A percentile compares a stretch with the other conserved stretches of the same genome.
phyloP scores from a whole-genome alignment of 306 rosid genomes.

The Cicer bijugum region DNA sequence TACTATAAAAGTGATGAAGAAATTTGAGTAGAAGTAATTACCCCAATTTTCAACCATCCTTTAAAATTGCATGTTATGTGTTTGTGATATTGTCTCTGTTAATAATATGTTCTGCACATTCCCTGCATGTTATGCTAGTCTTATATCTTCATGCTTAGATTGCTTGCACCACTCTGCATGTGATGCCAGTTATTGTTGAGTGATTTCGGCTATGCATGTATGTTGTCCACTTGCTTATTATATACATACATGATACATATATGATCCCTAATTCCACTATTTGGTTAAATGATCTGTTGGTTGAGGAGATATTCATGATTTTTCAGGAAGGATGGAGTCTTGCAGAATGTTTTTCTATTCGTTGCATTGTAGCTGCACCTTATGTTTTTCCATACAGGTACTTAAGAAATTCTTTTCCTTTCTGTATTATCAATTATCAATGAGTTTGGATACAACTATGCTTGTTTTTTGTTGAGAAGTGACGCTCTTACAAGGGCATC shows the following conservation, averaged over 20 bases:
- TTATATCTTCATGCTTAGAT: too few species aligned
- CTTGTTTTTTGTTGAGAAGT: slow-evolving; percentile 26
- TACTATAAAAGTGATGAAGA: too few species aligned
- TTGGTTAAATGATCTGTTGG: slow-evolving; percentile 16
- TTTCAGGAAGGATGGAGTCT: slow-evolving; percentile 93
- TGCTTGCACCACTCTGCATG: too few species aligned
- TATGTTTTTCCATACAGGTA: slow-evolving; percentile 87
- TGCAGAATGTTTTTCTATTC: slow-evolving; percentile 67
- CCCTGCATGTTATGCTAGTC: too few species aligned
- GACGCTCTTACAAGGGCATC: not conserved
- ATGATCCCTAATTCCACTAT: slow-evolving; percentile 18
- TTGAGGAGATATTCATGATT: slow-evolving; percentile 47
- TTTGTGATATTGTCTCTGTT: too few species aligned
- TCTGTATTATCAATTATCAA: slow-evolving; percentile 22
- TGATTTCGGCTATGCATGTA: slow-evolving; percentile 11
- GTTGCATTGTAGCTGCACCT: slow-evolving; percentile 80
- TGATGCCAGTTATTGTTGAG: too few species aligned
- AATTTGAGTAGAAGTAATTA: too few species aligned
- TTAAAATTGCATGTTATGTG: too few species aligned
- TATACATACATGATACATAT: not conserved
- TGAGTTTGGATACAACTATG: slow-evolving; percentile 10
- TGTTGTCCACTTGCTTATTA: slow-evolving; percentile 12
- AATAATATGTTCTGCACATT: too few species aligned
- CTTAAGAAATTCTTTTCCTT: slow-evolving; percentile 25
- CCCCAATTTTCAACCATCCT: too few species aligned